phyloP scores from a whole-genome alignment of 2,329 filamentous ascomycete species.

The Colletotrichum siamense region DNA sequence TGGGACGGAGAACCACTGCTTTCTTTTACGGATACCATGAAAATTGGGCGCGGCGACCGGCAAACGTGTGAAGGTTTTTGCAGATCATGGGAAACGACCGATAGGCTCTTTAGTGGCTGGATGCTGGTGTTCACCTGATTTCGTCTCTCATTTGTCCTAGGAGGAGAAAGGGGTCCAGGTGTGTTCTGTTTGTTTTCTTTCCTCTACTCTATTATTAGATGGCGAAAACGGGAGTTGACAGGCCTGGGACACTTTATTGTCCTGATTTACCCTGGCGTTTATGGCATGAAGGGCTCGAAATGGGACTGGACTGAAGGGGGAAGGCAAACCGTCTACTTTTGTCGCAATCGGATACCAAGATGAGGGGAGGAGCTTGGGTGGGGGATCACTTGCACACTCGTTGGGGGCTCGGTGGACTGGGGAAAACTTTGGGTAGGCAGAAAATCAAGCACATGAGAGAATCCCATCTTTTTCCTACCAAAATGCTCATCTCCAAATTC shows the following conservation, averaged over 20 bases:
- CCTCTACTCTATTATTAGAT: slow-evolving; percentile 9
- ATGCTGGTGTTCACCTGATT: slow-evolving; percentile 9
- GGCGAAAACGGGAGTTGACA: slow-evolving; percentile 1
- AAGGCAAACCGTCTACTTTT: background rate
- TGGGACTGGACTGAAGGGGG: background rate
- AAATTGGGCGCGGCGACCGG: background rate
- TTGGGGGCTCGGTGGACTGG: background rate
- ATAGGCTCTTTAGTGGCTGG: background rate
- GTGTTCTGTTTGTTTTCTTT: background rate
- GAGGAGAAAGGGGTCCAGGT: background rate
- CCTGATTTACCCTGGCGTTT: background rate
- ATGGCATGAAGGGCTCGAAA: background rate
- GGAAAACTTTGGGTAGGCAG: background rate
- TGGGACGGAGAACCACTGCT: background rate
- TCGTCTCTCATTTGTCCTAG: background rate
- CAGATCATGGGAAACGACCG: slow-evolving; percentile 8
- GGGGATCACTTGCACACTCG: background rate
- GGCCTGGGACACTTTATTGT: background rate
- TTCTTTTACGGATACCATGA: background rate
- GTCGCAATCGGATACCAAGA: background rate
- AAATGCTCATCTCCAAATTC: background rate
- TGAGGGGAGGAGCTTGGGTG: background rate
- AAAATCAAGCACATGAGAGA: background rate
- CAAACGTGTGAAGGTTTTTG: background rate
- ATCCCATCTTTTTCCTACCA: background rate